Percentiles rank a stretch among this genome's conserved stretches.
Conservation (phyloP, 345 rosid species). For the Syzygium aqueum region DNA sequence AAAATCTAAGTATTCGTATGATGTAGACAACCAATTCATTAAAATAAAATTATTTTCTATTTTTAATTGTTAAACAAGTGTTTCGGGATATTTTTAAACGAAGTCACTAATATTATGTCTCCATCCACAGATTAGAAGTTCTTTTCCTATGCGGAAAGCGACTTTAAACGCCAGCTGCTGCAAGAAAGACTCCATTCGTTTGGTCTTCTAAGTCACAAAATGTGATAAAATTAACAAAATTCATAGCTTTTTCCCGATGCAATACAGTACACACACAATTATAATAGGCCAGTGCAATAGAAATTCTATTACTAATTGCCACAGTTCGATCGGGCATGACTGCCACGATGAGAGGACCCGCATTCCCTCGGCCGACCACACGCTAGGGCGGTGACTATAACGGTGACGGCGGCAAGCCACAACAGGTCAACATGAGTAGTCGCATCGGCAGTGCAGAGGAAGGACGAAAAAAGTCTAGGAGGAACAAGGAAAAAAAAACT, state of each 20-base stretch:
- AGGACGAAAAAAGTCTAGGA: neutral
- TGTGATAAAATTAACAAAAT: neutral
- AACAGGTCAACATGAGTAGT: neutral
- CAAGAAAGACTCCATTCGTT: neutral
- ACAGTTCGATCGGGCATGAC: neutral
- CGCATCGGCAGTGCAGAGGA: too few relatives aligned
- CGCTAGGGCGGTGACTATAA: neutral
- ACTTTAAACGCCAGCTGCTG: neutral
- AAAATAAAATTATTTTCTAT: neutral
- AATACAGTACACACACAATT: neutral
- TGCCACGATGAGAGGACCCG: accelerated
- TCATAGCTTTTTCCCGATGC: neutral
- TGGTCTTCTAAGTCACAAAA: neutral
- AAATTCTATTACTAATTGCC: neutral
- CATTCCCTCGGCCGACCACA: neutral
- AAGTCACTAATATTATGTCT: neutral
- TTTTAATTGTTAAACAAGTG: neutral
- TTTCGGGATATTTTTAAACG: neutral
- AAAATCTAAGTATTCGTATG: neutral
- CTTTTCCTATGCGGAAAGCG: neutral
- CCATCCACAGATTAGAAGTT: neutral
- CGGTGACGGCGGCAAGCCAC: neutral
- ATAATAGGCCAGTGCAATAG: neutral
- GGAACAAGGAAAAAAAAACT: neutral
- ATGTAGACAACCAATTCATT: neutral